phyloP scores from a whole-genome alignment of 2,329 filamentous ascomycete genomes.

The Tolypocladium amazonense region DNA sequence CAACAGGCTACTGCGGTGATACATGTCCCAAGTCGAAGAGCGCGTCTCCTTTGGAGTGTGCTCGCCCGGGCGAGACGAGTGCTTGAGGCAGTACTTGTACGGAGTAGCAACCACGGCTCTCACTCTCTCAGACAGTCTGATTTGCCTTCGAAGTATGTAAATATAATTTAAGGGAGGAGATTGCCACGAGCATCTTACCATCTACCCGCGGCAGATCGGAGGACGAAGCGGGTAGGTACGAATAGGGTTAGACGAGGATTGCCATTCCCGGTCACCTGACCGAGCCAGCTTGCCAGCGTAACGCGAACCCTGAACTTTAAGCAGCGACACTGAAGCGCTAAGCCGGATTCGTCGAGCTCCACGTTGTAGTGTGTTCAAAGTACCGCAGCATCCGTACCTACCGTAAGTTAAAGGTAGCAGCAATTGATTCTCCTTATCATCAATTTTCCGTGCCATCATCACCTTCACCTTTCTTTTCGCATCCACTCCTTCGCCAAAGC shows the following conservation, averaged over 20 bases:
- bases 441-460: neutral
- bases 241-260: neutral
- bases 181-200: neutral
- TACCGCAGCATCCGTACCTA: neutral
- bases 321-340: neutral
- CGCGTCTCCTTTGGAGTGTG: neutral
- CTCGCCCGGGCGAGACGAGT: neutral
- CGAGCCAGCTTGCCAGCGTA: neutral
- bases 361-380: neutral
- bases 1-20: no score
- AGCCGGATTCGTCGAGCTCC: neutral
- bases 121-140: no score
- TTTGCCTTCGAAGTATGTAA: no score
- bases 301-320: neutral
- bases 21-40: neutral
- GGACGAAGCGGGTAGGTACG: neutral
- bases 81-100: neutral
- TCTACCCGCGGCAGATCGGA: neutral
- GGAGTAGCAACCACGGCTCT: neutral
- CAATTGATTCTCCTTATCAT: slow-evolving; percentile 5
- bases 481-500: slow-evolving; percentile 15
- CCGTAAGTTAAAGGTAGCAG: no score
- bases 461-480: slow-evolving; percentile 5
- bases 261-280: neutral
- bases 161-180: neutral